Evolutionary conservation across 164 flowering plant species (phyloP), one percentile per base, ranked within the genome.

Genomic region (Sextonia rubra): DNA sequence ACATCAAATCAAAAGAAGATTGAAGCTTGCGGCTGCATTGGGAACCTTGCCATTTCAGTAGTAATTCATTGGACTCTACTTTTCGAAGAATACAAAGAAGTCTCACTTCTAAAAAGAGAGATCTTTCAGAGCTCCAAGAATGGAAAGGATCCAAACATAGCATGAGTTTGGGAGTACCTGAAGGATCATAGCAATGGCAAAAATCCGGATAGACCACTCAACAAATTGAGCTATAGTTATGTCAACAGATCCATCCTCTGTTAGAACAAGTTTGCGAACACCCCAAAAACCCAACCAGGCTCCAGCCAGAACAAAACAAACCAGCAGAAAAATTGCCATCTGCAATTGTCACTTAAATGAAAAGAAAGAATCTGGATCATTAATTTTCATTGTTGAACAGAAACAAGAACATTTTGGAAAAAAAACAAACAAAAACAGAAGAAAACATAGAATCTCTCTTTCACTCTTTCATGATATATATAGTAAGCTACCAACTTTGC

Each of bases 251-350:
- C 98, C 99, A 77, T 93, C 97, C 78, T 91, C 92, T 69, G 86
- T 75, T 65, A 93, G 77, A 37, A 95, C 86, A 76, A 91, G 78
- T 79, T 88, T 95, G 71, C 83, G 89, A 22, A 93, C 92, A 68
- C 80, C 89, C 98, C 98, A 93, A 71, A 90, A 95, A 52, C 98
- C 99, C 81, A 90, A 78, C 98, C 98, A 93, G 75, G 99, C 98
- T 84, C 99, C 99, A 80, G 83, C 78, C 52, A 95, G 77, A 60
- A 82, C 62, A 77, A 91, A 27, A 73, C 84, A 86, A 73, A 85
- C 81, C 74, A 86, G 79, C 68, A 89, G 75, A 82, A 93, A 83
- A 52, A 79, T 73, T 66, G 80, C 87, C 81, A 92, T 77, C 99
- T 92, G 92, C 83, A 79, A 63, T 70, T 69, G 32, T 76, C 61